These are phyloP conservation scores for Fraxinus cuspidata DNA, from an alignment of 257 asterid genomes.

Conservation along the genomic window DNA sequence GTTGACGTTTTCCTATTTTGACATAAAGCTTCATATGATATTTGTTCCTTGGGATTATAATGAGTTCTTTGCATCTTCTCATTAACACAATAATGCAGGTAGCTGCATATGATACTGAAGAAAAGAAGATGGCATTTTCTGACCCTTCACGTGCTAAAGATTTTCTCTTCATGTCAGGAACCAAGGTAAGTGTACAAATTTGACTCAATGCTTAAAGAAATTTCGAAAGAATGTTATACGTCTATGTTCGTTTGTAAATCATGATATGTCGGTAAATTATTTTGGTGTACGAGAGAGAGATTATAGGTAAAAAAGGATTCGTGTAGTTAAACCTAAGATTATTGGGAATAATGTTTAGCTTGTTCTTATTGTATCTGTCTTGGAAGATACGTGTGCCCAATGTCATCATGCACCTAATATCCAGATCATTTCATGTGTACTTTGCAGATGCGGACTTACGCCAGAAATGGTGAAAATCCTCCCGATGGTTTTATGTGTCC, in stretches of 20 bases:
- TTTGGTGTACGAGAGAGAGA: background rate
- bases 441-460: conserved; percentile 68
- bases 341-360: background rate
- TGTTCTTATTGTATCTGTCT: no score
- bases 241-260: background rate
- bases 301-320: no score
- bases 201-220: background rate
- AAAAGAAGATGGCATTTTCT: conserved; percentile 76
- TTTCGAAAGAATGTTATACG: background rate
- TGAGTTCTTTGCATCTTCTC: background rate
- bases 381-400: background rate
- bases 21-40: background rate
- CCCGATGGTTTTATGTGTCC: conserved; percentile 87
- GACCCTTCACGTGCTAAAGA: conserved; percentile 80
- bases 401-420: background rate
- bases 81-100: conserved; percentile 45
- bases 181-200: conserved; percentile 51
- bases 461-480: conserved; percentile 75
- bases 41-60: background rate
- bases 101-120: conserved; percentile 78
- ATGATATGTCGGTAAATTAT: no score
- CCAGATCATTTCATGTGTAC: background rate
- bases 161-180: conserved; percentile 79
- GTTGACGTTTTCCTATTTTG: background rate
- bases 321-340: background rate